These are phyloP conservation scores for Glycine soja DNA, from an alignment of 306 rosid species.

Conservation along the genomic window DNA sequence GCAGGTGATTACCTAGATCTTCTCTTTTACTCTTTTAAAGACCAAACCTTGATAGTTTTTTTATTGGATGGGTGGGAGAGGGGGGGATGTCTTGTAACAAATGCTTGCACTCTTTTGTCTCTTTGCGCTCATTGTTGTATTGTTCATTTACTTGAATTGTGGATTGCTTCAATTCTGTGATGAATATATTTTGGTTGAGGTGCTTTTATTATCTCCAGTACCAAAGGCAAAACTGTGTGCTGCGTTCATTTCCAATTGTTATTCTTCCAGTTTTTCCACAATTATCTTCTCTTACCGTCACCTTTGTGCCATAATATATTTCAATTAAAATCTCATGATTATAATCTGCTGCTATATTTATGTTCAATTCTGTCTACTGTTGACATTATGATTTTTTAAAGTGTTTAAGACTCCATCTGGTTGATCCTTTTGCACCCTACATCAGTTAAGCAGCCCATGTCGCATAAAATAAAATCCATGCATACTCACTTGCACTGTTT, in stretches of 20 bases:
- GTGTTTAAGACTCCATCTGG: slow-evolving; percentile 10
- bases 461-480: neutral
- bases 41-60: slow-evolving; percentile 18
- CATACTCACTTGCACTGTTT: neutral
- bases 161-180: slow-evolving; percentile 18
- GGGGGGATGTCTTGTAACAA: neutral
- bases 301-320: neutral
- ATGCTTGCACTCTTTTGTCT: slow-evolving; percentile 13
- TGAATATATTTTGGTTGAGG: slow-evolving; percentile 10
- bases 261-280: neutral
- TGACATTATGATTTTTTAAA: neutral
- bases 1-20: slow-evolving; percentile 65
- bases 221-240: neutral
- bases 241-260: neutral
- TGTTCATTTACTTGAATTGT: slow-evolving; percentile 9
- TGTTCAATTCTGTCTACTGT: slow-evolving; percentile 1
- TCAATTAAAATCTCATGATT: slow-evolving; percentile 3
- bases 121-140: neutral
- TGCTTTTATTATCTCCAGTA: neutral
- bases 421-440: neutral
- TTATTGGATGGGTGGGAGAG: neutral
- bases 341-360: neutral
- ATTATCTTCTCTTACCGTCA: neutral
- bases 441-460: neutral
- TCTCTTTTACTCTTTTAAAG: slow-evolving; percentile 1